These are phyloP conservation scores for Pyrus betulifolia DNA, from an alignment of 306 rosid species.

Conservation along the genomic window DNA sequence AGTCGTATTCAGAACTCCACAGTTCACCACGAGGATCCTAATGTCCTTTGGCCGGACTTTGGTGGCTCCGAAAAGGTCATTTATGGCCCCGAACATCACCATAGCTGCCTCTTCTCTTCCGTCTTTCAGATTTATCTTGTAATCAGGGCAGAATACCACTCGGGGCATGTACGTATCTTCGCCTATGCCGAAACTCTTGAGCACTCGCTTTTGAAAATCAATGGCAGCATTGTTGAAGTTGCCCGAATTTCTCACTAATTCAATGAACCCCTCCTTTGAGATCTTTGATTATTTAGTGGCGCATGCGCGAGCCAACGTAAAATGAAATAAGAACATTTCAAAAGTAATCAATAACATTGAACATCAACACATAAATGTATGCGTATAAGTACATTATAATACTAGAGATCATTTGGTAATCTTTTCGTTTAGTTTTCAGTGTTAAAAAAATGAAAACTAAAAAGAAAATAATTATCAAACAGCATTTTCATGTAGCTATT, in stretches of 20 bases:
- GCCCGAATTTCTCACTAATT: slow-evolving; percentile 48
- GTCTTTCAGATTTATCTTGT: slow-evolving; percentile 26
- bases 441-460: too few relatives aligned
- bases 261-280: slow-evolving; percentile 52
- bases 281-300: slow-evolving; percentile 25
- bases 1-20: slow-evolving; percentile 49
- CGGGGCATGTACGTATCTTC: slow-evolving; percentile 49
- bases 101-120: slow-evolving; percentile 47
- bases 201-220: slow-evolving; percentile 40
- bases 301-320: background rate
- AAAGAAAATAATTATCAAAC: too few relatives aligned
- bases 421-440: too few relatives aligned
- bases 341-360: background rate
- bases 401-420: too few relatives aligned
- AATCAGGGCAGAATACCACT: slow-evolving; percentile 28
- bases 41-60: slow-evolving; percentile 33
- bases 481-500: background rate
- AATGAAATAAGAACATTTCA: background rate
- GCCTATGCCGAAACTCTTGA: slow-evolving; percentile 52
- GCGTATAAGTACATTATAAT: background rate
- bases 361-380: background rate
- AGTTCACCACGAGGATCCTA: slow-evolving; percentile 44
- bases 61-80: slow-evolving; percentile 39
- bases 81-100: slow-evolving; percentile 54
- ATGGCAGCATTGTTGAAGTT: slow-evolving; percentile 44